Percentiles rank a stretch among this genome's conserved stretches.
Evolutionary conservation across 371 early-diverging fungal species (phyloP).

Genomic region (Lichtheimia ramosa): DNA sequence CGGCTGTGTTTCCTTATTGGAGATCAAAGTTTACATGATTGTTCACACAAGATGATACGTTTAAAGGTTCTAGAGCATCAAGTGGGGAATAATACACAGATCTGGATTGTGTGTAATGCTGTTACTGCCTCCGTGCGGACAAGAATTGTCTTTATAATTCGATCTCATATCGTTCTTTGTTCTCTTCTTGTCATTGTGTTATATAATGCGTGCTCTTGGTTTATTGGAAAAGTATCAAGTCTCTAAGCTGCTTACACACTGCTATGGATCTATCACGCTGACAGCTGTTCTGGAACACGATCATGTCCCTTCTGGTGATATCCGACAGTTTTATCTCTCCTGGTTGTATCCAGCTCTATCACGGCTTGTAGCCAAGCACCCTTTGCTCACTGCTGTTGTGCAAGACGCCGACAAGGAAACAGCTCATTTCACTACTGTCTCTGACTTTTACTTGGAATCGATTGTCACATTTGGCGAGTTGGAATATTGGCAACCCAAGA

Average conservation of each 20-base stretch:
- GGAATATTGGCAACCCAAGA: slow-evolving; percentile 6
- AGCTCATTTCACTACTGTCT: slow-evolving; percentile 7
- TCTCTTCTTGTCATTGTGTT: too few species aligned
- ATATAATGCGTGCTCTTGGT: slow-evolving; percentile 19
- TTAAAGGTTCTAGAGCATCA: too few species aligned
- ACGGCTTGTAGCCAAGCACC: slow-evolving; percentile 14
- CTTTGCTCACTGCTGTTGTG: neutral
- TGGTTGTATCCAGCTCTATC: slow-evolving; percentile 23
- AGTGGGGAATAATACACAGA: too few species aligned
- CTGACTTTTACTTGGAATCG: slow-evolving; percentile 14
- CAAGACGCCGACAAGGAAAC: neutral
- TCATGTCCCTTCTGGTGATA: neutral
- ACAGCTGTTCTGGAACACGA: slow-evolving; percentile 26
- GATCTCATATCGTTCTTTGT: too few species aligned
- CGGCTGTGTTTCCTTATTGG: too few species aligned
- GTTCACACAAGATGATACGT: too few species aligned
- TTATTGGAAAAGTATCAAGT: slow-evolving; percentile 43
- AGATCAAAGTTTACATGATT: too few species aligned
- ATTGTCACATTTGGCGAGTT: slow-evolving; percentile 20
- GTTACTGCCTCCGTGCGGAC: too few species aligned
- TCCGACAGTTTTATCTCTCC: slow-evolving; percentile 15
- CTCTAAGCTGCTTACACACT: slow-evolving; percentile 27
- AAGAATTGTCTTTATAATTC: too few species aligned
- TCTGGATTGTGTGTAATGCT: too few species aligned
- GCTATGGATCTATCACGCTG: slow-evolving; percentile 35